Evolutionary conservation across 1,284 basidiomycete species (phyloP), one percentile per base, ranked within the genome.

Genomic region (Ceratobasidium sp.): DNA sequence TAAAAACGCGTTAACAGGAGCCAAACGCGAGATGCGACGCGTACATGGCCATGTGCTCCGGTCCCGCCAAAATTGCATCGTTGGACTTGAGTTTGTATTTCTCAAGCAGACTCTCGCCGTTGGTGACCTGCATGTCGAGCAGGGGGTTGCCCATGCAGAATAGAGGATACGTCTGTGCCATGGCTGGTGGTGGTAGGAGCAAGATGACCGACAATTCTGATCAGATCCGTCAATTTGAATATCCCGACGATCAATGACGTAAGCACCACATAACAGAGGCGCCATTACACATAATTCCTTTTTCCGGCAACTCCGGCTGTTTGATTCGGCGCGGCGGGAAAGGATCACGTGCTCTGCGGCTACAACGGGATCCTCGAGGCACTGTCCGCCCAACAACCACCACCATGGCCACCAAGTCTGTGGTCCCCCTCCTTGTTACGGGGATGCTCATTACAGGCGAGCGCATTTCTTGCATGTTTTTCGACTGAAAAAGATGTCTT

Each of bases 51-150:
- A 88, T 86, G 82, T 99, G 97, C 86, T 96, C 94, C 77, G 92
- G 92, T 81, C 93, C 94, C 32, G 96, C 98, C 77, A 99, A 90
- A 84, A 99, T 97, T 75, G 98, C 97, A 84, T 99, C 96, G 88
- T 99, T 98, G 73, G 96, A 87, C 84, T 96, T 96, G 83, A 99
- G 90, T 79, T 85, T 89, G 85, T 99, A 99, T 85, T 98, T 99
- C 81, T 93, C 87, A 76, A 99, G 88, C 77, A 99, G 89, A 62
- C 87, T 87, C 83, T 97, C 93, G 75, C 94, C 95, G 80, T 95
- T 88, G 78, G 86, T 90, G 81, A 95, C 94, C 84, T 95, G 94
- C 85, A 96, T 92, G 84, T 97, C 95, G 78, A 97, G 91, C 84
- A 97, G 87, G 80, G 95, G 95, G 85, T 96, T 96, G 56, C 95